Evolutionary conservation across 371 early-diverging fungal species (phyloP).

Genomic region (Mortierella sp.): DNA sequence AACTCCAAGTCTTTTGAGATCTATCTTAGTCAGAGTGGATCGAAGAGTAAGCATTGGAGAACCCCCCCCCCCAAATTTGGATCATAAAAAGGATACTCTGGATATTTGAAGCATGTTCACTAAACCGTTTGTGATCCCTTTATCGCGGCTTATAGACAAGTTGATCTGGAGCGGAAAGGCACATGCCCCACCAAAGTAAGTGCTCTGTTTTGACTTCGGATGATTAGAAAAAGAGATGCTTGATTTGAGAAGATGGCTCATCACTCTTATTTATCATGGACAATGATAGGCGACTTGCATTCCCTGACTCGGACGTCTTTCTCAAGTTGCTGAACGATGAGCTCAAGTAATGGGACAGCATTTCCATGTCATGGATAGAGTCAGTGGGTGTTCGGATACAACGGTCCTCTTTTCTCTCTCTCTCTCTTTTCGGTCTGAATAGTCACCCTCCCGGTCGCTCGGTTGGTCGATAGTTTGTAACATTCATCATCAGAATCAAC

Average conservation of each 20-base stretch:
- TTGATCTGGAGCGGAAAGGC: conserved; percentile 50
- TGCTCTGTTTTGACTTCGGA: neutral
- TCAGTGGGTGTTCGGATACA: neutral
- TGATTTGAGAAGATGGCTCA: no score
- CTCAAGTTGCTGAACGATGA: conserved; percentile 26
- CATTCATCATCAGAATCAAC: no score
- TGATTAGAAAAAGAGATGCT: no score
- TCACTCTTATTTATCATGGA: no score
- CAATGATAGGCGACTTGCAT: conserved; percentile 40
- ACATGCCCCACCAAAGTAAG: conserved; percentile 47
- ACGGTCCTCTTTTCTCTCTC: neutral
- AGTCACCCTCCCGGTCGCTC: no score
- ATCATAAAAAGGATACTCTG: no score
- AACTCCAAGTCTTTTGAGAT: conserved; percentile 46
- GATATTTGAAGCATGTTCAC: neutral
- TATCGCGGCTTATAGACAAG: conserved; percentile 17
- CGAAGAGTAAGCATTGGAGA: conserved; percentile 22
- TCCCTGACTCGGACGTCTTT: conserved; percentile 39
- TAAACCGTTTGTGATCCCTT: neutral
- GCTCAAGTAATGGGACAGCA: conserved; percentile 18
- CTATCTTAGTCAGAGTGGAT: conserved; percentile 22
- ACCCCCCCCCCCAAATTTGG: no score
- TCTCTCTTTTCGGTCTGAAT: no score
- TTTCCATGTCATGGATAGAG: neutral
- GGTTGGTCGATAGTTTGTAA: no score